Percentiles rank a stretch among this genome's conserved stretches.
Evolutionary conservation across 1,284 basidiomycete genomes (phyloP).

Genomic region (Irpex rosettiformis): DNA sequence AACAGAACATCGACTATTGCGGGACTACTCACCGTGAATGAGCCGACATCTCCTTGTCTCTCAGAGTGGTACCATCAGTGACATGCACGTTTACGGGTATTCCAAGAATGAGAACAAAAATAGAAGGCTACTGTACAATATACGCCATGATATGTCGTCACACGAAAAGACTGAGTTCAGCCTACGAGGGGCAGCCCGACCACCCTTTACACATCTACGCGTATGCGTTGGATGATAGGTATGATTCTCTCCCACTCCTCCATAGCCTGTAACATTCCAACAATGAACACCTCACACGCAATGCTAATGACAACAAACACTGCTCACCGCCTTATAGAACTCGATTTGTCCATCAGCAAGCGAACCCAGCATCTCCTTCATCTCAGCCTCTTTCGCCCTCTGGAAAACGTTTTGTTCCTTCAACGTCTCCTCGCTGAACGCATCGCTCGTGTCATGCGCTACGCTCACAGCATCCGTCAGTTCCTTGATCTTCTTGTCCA

Average conservation of each 20-base stretch:
- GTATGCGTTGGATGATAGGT: conserved; percentile 82
- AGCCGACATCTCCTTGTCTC: too few species aligned
- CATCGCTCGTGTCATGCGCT: conserved; percentile 93
- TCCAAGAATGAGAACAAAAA: too few species aligned
- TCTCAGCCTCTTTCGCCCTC: conserved; percentile 86
- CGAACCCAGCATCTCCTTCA: conserved; percentile 90
- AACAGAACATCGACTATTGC: too few species aligned
- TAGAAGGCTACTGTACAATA: background rate
- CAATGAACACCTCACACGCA: conserved; percentile 7
- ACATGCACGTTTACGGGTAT: too few species aligned
- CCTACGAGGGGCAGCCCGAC: background rate
- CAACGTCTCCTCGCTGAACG: conserved; percentile 92
- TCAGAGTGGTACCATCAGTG: too few species aligned
- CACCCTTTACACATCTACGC: conserved; percentile 68
- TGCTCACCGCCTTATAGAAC: conserved; percentile 80
- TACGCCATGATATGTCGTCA: background rate
- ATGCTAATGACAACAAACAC: conserved; percentile 5
- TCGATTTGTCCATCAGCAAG: conserved; percentile 94
- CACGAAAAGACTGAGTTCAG: background rate
- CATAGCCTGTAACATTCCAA: conserved; percentile 55
- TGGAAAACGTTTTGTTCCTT: conserved; percentile 91
- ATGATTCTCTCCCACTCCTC: conserved; percentile 93
- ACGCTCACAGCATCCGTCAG: conserved; percentile 94
- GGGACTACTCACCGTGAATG: too few species aligned
- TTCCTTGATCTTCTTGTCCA: conserved; percentile 95